These are phyloP conservation scores for Phytophthora pini DNA, from an alignment of 352 stramenopile species.

Conservation along the genomic window DNA sequence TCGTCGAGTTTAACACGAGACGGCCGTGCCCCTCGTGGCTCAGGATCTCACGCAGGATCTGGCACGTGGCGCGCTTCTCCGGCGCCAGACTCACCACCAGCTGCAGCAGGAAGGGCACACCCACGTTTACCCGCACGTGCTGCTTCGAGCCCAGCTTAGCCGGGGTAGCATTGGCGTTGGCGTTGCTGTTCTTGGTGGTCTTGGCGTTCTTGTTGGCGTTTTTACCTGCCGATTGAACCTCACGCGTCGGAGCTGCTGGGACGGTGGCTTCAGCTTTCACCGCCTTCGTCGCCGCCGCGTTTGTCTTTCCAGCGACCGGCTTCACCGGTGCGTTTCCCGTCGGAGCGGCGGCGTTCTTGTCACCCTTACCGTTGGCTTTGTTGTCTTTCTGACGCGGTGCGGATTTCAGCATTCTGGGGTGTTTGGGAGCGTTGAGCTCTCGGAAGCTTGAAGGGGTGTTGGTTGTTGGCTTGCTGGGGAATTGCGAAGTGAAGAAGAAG, in stretches of 20 bases:
- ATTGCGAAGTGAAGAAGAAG: constrained; percentile 16
- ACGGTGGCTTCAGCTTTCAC: neutral
- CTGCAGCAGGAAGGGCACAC: constrained; percentile 13
- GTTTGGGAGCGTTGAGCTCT: constrained; percentile 1
- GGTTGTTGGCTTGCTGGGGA: constrained; percentile 11
- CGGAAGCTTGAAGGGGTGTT: neutral
- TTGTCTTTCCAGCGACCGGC: constrained; percentile 4
- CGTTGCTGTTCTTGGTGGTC: neutral
- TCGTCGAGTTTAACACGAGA: constrained; percentile 14
- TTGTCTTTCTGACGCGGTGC: constrained; percentile 10
- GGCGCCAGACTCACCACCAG: constrained; percentile 24
- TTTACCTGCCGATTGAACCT: neutral
- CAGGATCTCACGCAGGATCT: constrained; percentile 23
- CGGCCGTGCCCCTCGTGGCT: constrained; percentile 2
- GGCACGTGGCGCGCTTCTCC: constrained; percentile 23
- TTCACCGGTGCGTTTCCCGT: neutral
- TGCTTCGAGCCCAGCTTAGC: constrained; percentile 10
- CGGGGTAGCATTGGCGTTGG: too few species aligned
- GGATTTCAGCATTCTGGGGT: constrained; percentile 15
- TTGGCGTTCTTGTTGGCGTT: constrained; percentile 9
- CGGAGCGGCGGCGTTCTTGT: neutral
- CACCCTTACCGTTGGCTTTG: constrained; percentile 9
- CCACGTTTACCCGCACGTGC: constrained; percentile 7
- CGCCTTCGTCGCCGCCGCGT: neutral
- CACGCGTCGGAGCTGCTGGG: too few species aligned